These are phyloP conservation scores for Passiflora organensis DNA, from an alignment of 345 rosid genomes.

Conservation along the genomic window DNA sequence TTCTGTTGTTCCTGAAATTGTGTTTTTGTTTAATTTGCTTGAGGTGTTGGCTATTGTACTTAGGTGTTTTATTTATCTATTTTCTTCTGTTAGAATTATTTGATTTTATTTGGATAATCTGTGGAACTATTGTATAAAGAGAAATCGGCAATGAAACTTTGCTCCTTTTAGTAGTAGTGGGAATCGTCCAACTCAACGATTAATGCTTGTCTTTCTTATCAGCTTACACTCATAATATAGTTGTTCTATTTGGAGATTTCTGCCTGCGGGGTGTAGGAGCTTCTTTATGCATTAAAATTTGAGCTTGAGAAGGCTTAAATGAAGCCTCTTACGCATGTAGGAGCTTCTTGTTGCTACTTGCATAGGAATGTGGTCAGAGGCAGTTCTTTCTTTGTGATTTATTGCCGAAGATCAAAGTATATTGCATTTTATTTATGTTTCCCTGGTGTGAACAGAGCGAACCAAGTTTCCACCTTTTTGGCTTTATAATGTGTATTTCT, in stretches of 20 bases:
- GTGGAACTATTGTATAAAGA: not conserved
- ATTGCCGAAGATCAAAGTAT: not conserved
- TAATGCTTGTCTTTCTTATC: too few species aligned
- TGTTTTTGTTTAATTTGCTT: not conserved
- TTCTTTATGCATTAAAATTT: too few species aligned
- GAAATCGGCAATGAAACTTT: too few species aligned
- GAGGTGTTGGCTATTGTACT: not conserved
- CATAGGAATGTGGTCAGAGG: not conserved
- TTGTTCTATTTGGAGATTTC: too few species aligned
- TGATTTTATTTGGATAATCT: not conserved
- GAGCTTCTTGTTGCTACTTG: too few species aligned
- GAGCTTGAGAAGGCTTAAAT: too few species aligned
- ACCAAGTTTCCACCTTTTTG: slow-evolving; percentile 97
- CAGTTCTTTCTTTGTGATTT: not conserved
- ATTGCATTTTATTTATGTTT: slow-evolving; percentile 5
- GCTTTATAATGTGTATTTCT: slow-evolving; percentile 83
- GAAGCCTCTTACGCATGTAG: too few species aligned
- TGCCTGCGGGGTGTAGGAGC: too few species aligned
- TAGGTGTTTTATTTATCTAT: not conserved
- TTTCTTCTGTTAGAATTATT: not conserved
- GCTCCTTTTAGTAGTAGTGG: not conserved
- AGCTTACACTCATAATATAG: too few species aligned
- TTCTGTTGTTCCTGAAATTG: not conserved
- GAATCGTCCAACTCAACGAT: not conserved
- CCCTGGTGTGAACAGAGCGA: slow-evolving; percentile 53